Base-by-base conservation (phyloP, 306 rosid species). In the Trifolium dubium region DNA sequence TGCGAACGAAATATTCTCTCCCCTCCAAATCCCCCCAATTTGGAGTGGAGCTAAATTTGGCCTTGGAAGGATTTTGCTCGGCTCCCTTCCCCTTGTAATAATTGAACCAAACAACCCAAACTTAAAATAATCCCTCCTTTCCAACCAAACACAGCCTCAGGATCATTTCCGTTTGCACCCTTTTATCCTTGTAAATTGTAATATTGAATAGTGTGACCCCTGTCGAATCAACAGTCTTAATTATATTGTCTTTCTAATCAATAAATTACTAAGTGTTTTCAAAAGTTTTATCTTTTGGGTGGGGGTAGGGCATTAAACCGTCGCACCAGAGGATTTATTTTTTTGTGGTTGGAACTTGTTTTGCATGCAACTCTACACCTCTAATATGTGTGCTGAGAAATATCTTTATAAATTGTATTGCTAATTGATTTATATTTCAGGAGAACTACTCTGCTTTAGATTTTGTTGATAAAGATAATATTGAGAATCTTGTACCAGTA, bases 391-490 rank as follows among this genome's bases (percentile, higher is more conserved):
- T 32, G 32, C 43, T 63, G 37, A 11, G 13, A 17, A 14, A 67
- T 67, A 14, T 41, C 44, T 39, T 51, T 41, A 15, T 67, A 75
- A 31, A 40, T 64, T 60, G 67, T 49, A 28, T 51, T 23, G 39
- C 7, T 67, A 60, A 35, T 64, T 67, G 44, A 66, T 80, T 56
- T 53, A 67, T 81, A 49, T 69, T 85, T 76, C 82, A 94, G 97
- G 96, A 88, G 80, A 83, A 85, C 40, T 77, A 74, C 69, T 80
- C 86, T 15, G 85, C 81, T 82, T 65, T 81, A 72, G 96, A 92
- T 61, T 94, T 94, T 86, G 89, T 94, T 67, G 97, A 87, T 79
- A 83, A 85, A 76, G 83, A 82, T 66, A 74, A 75, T 79, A 29
- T 81, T 17, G 89, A 61, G 72, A 79, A 73, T 72, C 37, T 83